Evolutionary conservation across 2,329 filamentous ascomycete species (phyloP).

Genomic region (Beauveria varroae): DNA sequence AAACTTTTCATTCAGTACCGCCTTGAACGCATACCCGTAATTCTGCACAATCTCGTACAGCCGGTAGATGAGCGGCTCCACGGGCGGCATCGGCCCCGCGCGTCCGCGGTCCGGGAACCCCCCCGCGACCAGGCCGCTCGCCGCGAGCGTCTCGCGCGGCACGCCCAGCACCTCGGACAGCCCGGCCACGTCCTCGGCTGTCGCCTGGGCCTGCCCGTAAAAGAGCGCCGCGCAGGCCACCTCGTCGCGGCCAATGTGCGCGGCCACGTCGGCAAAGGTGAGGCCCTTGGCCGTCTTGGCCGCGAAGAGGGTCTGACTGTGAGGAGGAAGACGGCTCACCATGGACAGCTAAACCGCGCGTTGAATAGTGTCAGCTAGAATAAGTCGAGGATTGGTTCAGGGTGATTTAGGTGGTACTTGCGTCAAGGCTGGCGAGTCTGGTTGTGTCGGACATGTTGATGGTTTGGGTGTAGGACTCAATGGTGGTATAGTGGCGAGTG

Average conservation of each 20-base stretch:
- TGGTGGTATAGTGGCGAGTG: no score
- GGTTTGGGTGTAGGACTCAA: not conserved
- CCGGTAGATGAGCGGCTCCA: slow-evolving; percentile 61
- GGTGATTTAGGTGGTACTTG: not conserved
- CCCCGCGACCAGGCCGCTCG: slow-evolving; percentile 15
- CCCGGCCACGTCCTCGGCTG: slow-evolving; percentile 56
- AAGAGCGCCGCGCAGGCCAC: slow-evolving; percentile 83
- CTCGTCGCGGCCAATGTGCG: slow-evolving; percentile 68
- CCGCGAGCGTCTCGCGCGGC: slow-evolving; percentile 42
- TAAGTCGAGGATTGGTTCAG: not conserved
- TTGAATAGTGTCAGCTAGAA: not conserved
- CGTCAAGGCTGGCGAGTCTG: not conserved
- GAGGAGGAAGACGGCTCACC: slow-evolving; percentile 48
- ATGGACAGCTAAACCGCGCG: not conserved
- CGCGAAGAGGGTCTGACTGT: slow-evolving; percentile 59
- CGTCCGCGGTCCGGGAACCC: slow-evolving; percentile 64
- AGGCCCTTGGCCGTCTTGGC: slow-evolving; percentile 71
- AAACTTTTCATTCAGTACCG: slow-evolving; percentile 90
- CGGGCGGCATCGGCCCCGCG: slow-evolving; percentile 35
- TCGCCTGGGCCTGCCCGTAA: slow-evolving; percentile 77
- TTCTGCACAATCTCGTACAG: slow-evolving; percentile 95
- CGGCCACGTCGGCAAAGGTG: slow-evolving; percentile 71
- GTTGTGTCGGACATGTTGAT: not conserved
- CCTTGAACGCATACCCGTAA: slow-evolving; percentile 94
- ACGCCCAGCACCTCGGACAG: slow-evolving; percentile 61